These are phyloP conservation scores for Penicillium robsamsonii DNA, from an alignment of 495 filamentous ascomycete species.

Conservation along the genomic window DNA sequence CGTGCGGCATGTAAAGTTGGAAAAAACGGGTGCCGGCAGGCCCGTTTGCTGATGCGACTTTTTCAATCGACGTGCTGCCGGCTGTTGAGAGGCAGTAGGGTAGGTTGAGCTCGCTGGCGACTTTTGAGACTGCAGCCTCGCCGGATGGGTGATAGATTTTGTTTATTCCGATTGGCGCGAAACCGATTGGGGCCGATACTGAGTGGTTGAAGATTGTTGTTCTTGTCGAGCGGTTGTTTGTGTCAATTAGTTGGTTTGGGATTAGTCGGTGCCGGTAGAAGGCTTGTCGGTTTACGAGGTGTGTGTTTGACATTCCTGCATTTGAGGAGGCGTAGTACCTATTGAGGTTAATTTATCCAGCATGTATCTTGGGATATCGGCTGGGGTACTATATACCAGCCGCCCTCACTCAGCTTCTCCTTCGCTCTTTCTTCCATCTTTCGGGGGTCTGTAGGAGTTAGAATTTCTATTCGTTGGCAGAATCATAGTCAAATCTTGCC, in stretches of 20 bases:
- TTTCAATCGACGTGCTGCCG: conserved; percentile 56
- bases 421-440: conserved; percentile 59
- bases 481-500: conserved; percentile 13
- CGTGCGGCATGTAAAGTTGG: conserved; percentile 65
- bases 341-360: neutral
- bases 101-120: conserved; percentile 55
- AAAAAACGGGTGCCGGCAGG: conserved; percentile 49
- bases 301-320: conserved; percentile 62
- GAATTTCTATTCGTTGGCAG: neutral
- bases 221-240: conserved; percentile 54
- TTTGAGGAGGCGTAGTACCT: conserved; percentile 65
- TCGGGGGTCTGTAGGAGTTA: conserved; percentile 40
- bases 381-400: conserved; percentile 23
- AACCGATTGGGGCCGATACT: conserved; percentile 58
- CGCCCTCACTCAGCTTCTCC: conserved; percentile 48
- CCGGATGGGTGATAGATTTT: conserved; percentile 59
- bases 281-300: conserved; percentile 64
- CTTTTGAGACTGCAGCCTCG: conserved; percentile 57
- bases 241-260: conserved; percentile 61
- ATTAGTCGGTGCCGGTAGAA: conserved; percentile 69
- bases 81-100: conserved; percentile 60
- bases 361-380: neutral
- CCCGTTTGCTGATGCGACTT: conserved; percentile 57
- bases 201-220: conserved; percentile 62
- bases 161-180: conserved; percentile 67